Conservation (phyloP, 2,329 filamentous ascomycete genomes). For the Botrytis deweyae region DNA sequence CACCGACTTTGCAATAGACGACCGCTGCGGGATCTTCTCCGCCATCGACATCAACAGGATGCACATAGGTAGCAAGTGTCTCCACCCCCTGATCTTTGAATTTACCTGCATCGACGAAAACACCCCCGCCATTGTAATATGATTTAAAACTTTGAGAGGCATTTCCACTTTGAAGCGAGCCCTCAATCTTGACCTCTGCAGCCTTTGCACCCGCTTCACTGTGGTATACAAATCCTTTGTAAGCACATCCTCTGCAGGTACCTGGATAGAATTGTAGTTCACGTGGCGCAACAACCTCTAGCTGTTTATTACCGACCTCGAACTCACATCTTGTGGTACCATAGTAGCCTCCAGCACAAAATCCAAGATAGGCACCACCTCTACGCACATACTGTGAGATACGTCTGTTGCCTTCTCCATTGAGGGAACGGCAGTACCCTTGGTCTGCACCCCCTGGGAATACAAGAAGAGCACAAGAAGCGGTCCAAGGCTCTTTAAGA, state of each 20-base stretch:
- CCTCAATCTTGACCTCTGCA: slow-evolving; percentile 62
- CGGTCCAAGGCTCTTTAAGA: slow-evolving; percentile 86
- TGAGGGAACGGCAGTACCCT: slow-evolving; percentile 83
- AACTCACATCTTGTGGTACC: slow-evolving; percentile 82
- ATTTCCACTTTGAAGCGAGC: slow-evolving; percentile 52
- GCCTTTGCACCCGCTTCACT: slow-evolving; percentile 82
- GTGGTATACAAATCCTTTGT: slow-evolving; percentile 84
- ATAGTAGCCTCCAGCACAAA: slow-evolving; percentile 96
- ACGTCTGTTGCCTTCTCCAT: slow-evolving; percentile 80
- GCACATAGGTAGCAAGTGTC: slow-evolving; percentile 76
- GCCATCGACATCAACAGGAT: slow-evolving; percentile 72
- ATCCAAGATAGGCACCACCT: slow-evolving; percentile 83
- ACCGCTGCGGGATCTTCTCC: slow-evolving; percentile 78
- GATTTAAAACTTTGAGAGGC: slow-evolving; percentile 64
- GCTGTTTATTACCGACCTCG: slow-evolving; percentile 74
- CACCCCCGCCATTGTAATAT: slow-evolving; percentile 93
- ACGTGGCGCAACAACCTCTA: slow-evolving; percentile 82
- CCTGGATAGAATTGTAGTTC: slow-evolving; percentile 90
- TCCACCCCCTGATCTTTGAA: slow-evolving; percentile 66
- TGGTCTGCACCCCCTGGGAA: slow-evolving; percentile 93
- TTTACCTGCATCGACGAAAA: slow-evolving; percentile 78
- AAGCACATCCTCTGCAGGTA: slow-evolving; percentile 80
- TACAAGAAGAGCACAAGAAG: slow-evolving; percentile 84
- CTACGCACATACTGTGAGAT: slow-evolving; percentile 83
- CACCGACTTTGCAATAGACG: slow-evolving; percentile 78